Conservation (phyloP, 2,329 filamentous ascomycete species). For the Microcyclospora tardicrescens region DNA sequence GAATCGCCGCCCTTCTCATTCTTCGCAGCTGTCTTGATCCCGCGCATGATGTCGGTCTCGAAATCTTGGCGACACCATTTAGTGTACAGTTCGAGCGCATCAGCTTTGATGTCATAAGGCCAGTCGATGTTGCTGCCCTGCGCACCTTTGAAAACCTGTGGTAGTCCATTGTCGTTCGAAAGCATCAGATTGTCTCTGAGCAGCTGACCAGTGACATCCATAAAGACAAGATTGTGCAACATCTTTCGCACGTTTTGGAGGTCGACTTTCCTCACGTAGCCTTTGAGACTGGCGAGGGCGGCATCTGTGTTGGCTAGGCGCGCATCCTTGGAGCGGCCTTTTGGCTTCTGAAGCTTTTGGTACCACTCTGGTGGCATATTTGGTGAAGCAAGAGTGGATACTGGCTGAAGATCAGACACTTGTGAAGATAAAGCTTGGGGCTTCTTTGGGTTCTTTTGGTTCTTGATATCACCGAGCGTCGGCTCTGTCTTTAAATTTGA, state of each 20-base stretch:
- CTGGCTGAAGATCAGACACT: too few species aligned
- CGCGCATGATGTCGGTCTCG: conserved; percentile 33
- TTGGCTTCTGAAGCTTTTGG: too few species aligned
- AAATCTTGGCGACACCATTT: conserved; percentile 33
- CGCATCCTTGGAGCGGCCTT: too few species aligned
- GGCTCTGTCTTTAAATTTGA: too few species aligned
- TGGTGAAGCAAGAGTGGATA: too few species aligned
- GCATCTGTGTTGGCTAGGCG: too few species aligned
- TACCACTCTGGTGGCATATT: too few species aligned
- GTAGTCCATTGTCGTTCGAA: conserved; percentile 25
- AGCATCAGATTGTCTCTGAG: conserved; percentile 26
- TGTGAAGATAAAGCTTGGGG: too few species aligned
- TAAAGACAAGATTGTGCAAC: conserved; percentile 29
- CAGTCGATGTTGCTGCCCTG: conserved; percentile 17
- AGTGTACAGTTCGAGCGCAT: conserved; percentile 33
- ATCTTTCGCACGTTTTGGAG: conserved; percentile 24
- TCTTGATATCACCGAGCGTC: too few species aligned
- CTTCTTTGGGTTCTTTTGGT: too few species aligned
- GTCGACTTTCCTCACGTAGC: too few species aligned
- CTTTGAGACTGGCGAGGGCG: too few species aligned
- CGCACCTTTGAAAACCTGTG: conserved; percentile 26
- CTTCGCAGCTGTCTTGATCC: conserved; percentile 21
- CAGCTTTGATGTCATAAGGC: conserved; percentile 35
- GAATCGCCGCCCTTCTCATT: conserved; percentile 7
- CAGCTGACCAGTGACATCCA: conserved; percentile 20